phyloP scores from a whole-genome alignment of 129 eudicot species.

The Oenanthe sinensis region DNA sequence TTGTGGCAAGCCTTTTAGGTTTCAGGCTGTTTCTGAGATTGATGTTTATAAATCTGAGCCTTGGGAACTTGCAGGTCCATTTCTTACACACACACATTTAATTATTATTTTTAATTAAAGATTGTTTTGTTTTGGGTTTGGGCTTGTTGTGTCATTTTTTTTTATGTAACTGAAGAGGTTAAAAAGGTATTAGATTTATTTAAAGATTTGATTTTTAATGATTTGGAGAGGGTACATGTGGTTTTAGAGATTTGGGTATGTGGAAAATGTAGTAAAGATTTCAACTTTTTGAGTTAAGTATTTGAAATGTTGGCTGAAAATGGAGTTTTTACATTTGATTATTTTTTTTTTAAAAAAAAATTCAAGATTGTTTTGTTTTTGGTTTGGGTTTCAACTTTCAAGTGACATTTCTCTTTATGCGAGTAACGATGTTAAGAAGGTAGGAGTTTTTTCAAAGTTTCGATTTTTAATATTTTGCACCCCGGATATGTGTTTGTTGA shows the following conservation, averaged over 20 bases:
- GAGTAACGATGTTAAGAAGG: too few species aligned
- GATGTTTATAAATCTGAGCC: slow-evolving; percentile 90
- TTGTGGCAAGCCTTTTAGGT: slow-evolving; percentile 63
- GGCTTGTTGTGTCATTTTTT: neutral
- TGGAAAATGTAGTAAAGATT: neutral
- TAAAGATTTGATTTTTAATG: neutral
- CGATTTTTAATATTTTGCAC: too few species aligned
- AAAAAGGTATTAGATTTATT: neutral
- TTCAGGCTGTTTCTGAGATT: slow-evolving; percentile 65
- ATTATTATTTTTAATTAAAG: neutral
- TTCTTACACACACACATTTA: neutral
- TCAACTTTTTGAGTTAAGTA: too few species aligned
- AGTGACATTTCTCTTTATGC: too few species aligned
- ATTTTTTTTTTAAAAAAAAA: too few species aligned
- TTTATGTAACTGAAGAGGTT: neutral
- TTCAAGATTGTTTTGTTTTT: too few species aligned
- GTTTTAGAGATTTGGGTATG: neutral
- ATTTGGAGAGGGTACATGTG: neutral
- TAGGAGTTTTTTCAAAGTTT: too few species aligned
- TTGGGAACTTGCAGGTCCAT: slow-evolving; percentile 78
- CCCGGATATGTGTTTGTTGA: too few species aligned
- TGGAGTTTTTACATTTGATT: too few species aligned
- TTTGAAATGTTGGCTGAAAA: too few species aligned
- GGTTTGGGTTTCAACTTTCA: too few species aligned
- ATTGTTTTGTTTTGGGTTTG: neutral